Conservation (phyloP, 108 stramenopile genomes). For the Nitzschia sp. region DNA sequence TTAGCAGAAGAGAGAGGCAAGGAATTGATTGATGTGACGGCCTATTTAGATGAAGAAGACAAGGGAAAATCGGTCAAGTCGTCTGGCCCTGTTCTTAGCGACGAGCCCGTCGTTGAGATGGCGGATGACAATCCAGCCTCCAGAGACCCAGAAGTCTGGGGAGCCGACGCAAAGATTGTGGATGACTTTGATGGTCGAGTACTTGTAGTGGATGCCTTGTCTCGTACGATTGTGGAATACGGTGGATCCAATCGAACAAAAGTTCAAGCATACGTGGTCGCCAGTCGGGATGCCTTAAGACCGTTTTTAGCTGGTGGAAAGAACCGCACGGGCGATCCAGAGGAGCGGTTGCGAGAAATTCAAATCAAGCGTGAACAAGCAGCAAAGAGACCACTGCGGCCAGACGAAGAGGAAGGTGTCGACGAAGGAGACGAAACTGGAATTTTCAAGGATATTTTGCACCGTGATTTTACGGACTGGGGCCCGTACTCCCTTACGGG, state of each 20-base stretch:
- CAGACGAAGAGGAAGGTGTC: slow-evolving; percentile 56
- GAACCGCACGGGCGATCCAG: slow-evolving; percentile 42
- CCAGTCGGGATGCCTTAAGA: slow-evolving; percentile 67
- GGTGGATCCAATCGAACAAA: slow-evolving; percentile 65
- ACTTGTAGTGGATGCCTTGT: slow-evolving; percentile 71
- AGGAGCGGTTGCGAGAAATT: slow-evolving; percentile 60
- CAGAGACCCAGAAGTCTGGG: slow-evolving; percentile 82
- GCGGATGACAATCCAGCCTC: slow-evolving; percentile 32
- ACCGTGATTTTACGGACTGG: slow-evolving; percentile 84
- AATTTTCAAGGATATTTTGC: slow-evolving; percentile 50
- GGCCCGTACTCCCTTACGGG: slow-evolving; percentile 78
- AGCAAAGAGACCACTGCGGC: slow-evolving; percentile 36
- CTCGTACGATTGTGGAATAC: slow-evolving; percentile 73
- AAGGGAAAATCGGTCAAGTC: slow-evolving; percentile 51
- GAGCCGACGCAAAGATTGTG: slow-evolving; percentile 76
- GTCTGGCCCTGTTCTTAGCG: background rate
- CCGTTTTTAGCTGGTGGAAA: slow-evolving; percentile 66
- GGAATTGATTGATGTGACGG: slow-evolving; percentile 77
- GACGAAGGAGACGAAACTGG: slow-evolving; percentile 68
- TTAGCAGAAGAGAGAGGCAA: slow-evolving; percentile 63
- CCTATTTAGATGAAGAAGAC: slow-evolving; percentile 65
- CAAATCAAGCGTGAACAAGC: slow-evolving; percentile 62
- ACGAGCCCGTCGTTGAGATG: background rate
- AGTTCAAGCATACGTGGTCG: slow-evolving; percentile 84
- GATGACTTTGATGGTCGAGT: slow-evolving; percentile 80